These are phyloP conservation scores for Paracoccidioides lutzii DNA, from an alignment of 2,329 filamentous ascomycete species.

Conservation along the genomic window DNA sequence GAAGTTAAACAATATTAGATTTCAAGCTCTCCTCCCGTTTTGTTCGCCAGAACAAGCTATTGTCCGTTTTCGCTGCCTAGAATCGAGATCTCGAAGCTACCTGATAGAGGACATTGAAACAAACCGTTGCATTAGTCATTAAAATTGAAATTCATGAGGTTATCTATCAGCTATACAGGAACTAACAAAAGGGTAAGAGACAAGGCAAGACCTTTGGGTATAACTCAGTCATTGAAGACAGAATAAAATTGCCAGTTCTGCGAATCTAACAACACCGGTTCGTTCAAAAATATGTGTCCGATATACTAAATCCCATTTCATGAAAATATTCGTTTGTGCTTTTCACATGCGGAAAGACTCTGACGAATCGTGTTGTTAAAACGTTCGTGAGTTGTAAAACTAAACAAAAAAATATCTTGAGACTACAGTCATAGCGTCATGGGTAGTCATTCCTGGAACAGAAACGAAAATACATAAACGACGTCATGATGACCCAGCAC, in stretches of 20 bases:
- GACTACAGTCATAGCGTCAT: background rate
- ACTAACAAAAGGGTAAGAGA: background rate
- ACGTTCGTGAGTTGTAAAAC: background rate
- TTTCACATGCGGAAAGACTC: constrained; percentile 11
- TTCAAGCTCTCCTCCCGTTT: no score
- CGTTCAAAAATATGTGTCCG: background rate
- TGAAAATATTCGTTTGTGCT: constrained; percentile 41
- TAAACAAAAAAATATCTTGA: background rate
- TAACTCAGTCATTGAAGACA: constrained; percentile 14
- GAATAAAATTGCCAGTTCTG: constrained; percentile 3
- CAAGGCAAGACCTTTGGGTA: background rate
- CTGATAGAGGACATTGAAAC: no score
- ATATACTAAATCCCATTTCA: constrained; percentile 1
- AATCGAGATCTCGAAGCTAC: no score
- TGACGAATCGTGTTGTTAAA: constrained; percentile 7
- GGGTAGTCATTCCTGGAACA: background rate
- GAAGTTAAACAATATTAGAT: no score
- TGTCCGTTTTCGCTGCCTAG: no score
- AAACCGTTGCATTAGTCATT: no score
- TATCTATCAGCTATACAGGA: background rate
- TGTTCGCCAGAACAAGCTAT: no score
- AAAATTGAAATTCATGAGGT: background rate
- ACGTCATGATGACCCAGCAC: background rate
- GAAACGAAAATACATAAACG: background rate
- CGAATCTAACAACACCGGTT: background rate